These are phyloP conservation scores for Arthroderma sp. DNA, from an alignment of 2,329 filamentous ascomycete genomes.

Conservation along the genomic window DNA sequence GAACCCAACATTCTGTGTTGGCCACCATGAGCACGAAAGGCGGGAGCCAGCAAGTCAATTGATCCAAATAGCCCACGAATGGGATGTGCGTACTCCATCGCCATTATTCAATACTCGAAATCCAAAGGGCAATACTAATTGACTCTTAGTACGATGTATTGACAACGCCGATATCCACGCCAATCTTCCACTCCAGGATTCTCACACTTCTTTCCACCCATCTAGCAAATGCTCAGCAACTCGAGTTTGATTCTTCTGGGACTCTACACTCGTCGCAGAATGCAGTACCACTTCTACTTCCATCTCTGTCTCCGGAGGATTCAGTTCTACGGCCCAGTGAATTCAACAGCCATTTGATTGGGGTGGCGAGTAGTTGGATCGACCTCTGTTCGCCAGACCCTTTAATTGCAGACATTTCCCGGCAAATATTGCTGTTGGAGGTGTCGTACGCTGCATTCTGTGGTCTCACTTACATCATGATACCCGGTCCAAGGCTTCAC, in stretches of 20 bases:
- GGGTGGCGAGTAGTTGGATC: slow-evolving; percentile 80
- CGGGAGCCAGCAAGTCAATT: slow-evolving; percentile 35
- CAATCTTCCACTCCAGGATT: slow-evolving; percentile 47
- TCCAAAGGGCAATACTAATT: neutral
- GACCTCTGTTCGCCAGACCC: slow-evolving; percentile 75
- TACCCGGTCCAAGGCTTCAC: slow-evolving; percentile 62
- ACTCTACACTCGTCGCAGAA: slow-evolving; percentile 30
- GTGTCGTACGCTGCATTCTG: slow-evolving; percentile 93
- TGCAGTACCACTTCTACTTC: slow-evolving; percentile 26
- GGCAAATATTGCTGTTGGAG: slow-evolving; percentile 81
- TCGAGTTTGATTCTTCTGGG: slow-evolving; percentile 21
- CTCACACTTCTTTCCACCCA: slow-evolving; percentile 40
- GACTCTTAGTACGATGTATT: slow-evolving; percentile 50
- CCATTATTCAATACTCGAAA: neutral
- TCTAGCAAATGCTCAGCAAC: slow-evolving; percentile 31
- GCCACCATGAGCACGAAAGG: slow-evolving; percentile 46
- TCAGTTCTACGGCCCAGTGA: slow-evolving; percentile 65
- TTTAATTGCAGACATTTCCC: slow-evolving; percentile 69
- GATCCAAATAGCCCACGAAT: slow-evolving; percentile 43
- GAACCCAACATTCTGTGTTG: slow-evolving; percentile 43
- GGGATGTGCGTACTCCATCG: slow-evolving; percentile 31
- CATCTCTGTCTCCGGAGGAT: slow-evolving; percentile 30
- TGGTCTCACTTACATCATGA: slow-evolving; percentile 68
- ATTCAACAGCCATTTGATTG: slow-evolving; percentile 65
- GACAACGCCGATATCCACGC: slow-evolving; percentile 48